Percentiles rank a stretch among this genome's conserved stretches.
These are phyloP conservation scores for Vanrija pseudolonga DNA, from an alignment of 1,284 basidiomycete species.

Conservation along the genomic window DNA sequence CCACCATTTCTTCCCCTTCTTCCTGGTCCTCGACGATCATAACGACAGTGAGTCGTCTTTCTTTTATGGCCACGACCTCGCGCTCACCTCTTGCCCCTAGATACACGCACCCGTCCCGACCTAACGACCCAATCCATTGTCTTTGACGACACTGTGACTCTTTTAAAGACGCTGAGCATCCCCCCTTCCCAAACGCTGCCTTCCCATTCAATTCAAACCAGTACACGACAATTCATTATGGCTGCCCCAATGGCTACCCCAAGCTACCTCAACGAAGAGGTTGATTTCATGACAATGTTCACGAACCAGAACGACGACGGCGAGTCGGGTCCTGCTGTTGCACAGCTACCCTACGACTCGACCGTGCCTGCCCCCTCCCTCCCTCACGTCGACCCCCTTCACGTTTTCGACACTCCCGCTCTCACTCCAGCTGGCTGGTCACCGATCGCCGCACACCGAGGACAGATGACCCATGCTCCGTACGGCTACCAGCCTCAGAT, in stretches of 20 bases:
- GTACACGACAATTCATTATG: background rate
- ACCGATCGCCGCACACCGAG: background rate
- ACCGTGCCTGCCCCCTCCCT: background rate
- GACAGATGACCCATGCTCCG: background rate
- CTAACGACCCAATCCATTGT: background rate
- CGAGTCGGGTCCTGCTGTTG: background rate
- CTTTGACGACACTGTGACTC: background rate
- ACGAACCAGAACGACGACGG: conserved; percentile 15
- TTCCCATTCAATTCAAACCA: background rate
- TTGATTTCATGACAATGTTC: conserved; percentile 24
- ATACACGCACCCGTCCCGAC: background rate
- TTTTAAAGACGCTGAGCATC: background rate
- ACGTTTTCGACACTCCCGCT: conserved; percentile 7
- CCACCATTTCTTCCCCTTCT: background rate
- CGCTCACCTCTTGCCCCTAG: background rate
- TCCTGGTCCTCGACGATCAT: background rate
- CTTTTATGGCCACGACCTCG: background rate
- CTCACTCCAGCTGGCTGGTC: background rate
- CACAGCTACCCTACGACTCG: background rate
- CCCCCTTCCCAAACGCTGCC: too few species aligned
- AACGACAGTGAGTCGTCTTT: background rate
- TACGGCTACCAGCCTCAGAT: background rate
- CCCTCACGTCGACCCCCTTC: conserved; percentile 5
- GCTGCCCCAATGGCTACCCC: conserved; percentile 4
- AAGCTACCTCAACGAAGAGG: conserved; percentile 12